phyloP scores from a whole-genome alignment of 441 rosid species.

The Populus hybrid region DNA sequence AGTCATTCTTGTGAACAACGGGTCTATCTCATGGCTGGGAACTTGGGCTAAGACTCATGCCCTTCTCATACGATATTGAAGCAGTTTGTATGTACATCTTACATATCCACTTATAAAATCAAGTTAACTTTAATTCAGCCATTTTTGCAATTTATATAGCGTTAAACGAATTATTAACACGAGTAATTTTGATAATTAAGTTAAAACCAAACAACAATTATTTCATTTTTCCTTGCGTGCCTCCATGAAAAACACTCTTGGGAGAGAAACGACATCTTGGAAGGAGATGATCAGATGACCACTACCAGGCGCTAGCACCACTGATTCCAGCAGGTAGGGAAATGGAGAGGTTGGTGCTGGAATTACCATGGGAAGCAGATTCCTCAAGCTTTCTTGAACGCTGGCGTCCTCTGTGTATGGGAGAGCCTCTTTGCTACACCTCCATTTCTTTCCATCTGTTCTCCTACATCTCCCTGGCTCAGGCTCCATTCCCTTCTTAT shows the following conservation, averaged over 20 bases:
- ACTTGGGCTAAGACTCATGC: too few relatives aligned
- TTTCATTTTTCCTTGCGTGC: too few relatives aligned
- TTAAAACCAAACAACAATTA: too few relatives aligned
- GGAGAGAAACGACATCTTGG: constrained; percentile 8
- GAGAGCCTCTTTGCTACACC: constrained; percentile 51
- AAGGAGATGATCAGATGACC: background rate
- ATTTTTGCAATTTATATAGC: too few relatives aligned
- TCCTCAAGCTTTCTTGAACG: constrained; percentile 65
- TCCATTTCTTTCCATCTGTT: constrained; percentile 66
- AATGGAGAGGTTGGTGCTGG: constrained; percentile 29
- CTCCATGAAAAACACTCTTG: background rate
- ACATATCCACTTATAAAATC: too few relatives aligned
- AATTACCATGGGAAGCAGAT: constrained; percentile 19
- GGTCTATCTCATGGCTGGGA: too few relatives aligned
- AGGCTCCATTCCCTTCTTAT: constrained; percentile 32
- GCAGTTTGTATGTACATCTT: too few relatives aligned
- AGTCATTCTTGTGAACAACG: too few relatives aligned
- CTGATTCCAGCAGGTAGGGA: constrained; percentile 16
- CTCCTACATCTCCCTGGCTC: constrained; percentile 59
- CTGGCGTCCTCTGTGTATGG: constrained; percentile 49
- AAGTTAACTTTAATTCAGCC: too few relatives aligned
- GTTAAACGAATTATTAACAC: too few relatives aligned
- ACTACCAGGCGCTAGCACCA: background rate
- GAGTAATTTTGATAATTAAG: too few relatives aligned
- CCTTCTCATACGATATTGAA: too few relatives aligned